These are phyloP conservation scores for Pistacia vera DNA, from an alignment of 345 rosid genomes.

Conservation along the genomic window DNA sequence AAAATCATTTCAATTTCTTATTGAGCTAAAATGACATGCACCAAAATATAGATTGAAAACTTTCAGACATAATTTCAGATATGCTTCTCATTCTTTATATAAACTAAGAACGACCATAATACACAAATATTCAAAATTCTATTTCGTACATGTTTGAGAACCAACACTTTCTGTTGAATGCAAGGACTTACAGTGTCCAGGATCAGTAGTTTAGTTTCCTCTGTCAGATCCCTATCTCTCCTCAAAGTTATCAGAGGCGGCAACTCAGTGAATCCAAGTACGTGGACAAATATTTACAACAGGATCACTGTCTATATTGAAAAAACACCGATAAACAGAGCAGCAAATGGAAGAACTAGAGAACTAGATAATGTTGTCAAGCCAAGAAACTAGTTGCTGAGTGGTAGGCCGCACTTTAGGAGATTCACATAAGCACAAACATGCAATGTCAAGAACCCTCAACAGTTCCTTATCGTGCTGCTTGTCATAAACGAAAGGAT, in stretches of 20 bases:
- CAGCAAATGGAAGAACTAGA: neutral
- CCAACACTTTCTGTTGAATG: slow-evolving; percentile 7
- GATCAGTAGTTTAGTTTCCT: slow-evolving; percentile 2
- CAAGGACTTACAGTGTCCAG: slow-evolving; percentile 18
- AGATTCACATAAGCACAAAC: slow-evolving; percentile 59
- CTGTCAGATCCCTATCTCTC: slow-evolving; percentile 18
- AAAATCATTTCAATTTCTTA: neutral
- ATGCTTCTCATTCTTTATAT: slow-evolving; percentile 7
- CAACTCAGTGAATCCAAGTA: slow-evolving; percentile 9
- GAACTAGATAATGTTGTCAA: slow-evolving; percentile 42
- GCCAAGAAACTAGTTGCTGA: slow-evolving; percentile 71
- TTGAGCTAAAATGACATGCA: neutral
- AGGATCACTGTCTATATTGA: slow-evolving; percentile 7
- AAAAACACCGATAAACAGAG: slow-evolving; percentile 1
- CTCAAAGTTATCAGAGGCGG: slow-evolving; percentile 10
- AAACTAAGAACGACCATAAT: slow-evolving; percentile 4
- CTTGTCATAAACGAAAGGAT: slow-evolving; percentile 56
- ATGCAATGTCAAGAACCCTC: slow-evolving; percentile 65
- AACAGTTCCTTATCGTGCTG: slow-evolving; percentile 62
- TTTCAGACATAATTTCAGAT: neutral
- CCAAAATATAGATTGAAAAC: neutral
- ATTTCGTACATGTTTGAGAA: slow-evolving; percentile 18
- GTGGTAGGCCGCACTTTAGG: slow-evolving; percentile 75
- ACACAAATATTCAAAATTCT: neutral
- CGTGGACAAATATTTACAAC: slow-evolving; percentile 31